Evolutionary conservation across 768 basidiomycete genomes (phyloP).

Genomic region (Rossbeevera mucosa): DNA sequence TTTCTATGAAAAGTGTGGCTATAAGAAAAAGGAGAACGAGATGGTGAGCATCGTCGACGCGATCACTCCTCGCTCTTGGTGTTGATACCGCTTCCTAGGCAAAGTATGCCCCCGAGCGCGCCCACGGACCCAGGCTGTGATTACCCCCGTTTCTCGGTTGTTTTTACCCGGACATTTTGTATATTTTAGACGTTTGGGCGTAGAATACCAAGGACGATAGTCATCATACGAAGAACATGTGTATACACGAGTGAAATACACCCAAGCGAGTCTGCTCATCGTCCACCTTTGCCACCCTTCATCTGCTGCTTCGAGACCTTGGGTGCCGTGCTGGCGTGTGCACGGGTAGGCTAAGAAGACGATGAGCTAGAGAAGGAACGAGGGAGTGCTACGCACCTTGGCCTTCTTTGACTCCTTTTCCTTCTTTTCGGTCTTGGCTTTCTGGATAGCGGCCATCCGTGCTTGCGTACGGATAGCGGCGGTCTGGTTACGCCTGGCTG

Average conservation of each 20-base stretch:
- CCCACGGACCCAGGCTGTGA: slow-evolving; percentile 20
- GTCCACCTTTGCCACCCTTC: slow-evolving; percentile 83
- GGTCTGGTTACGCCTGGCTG: slow-evolving; percentile 90
- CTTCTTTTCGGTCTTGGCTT: slow-evolving; percentile 97
- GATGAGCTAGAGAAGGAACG: neutral
- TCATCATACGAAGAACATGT: slow-evolving; percentile 19
- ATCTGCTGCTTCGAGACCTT: slow-evolving; percentile 95
- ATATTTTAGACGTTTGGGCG: too few relatives aligned
- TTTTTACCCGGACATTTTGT: slow-evolving; percentile 11
- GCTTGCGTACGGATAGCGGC: slow-evolving; percentile 76
- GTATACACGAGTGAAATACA: slow-evolving; percentile 15
- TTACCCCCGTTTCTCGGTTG: neutral
- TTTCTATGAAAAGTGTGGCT: slow-evolving; percentile 98
- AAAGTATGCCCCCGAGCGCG: slow-evolving; percentile 50
- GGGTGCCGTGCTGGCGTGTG: slow-evolving; percentile 55
- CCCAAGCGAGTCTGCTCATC: slow-evolving; percentile 38
- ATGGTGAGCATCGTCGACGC: slow-evolving; percentile 54
- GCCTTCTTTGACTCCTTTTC: slow-evolving; percentile 90
- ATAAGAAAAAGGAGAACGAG: slow-evolving; percentile 83
- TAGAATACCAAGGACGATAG: too few relatives aligned
- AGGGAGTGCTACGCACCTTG: slow-evolving; percentile 45
- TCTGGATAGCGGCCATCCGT: slow-evolving; percentile 80
- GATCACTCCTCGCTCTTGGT: neutral
- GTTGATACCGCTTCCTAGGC: slow-evolving; percentile 36
- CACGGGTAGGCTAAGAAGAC: slow-evolving; percentile 48